phyloP scores from a whole-genome alignment of 139 green algal species.

The Picochlorum sp. region DNA sequence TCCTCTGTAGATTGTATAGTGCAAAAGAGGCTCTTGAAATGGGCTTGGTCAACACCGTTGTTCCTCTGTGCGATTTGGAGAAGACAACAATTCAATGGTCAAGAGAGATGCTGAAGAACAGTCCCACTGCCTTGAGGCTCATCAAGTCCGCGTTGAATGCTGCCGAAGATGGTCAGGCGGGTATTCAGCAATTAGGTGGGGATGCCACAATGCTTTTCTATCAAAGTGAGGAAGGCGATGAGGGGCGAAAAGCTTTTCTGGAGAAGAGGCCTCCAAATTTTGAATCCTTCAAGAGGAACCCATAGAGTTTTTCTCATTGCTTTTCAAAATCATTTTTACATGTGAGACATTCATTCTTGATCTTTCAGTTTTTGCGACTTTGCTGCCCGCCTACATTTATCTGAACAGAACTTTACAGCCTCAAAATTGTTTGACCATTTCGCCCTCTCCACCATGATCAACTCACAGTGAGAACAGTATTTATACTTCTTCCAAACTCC shows the following conservation, averaged over 20 bases:
- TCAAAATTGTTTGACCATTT: conserved; percentile 26
- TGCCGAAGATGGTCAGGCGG: conserved; percentile 89
- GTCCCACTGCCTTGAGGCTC: conserved; percentile 83
- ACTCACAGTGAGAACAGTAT: conserved; percentile 20
- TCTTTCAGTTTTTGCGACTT: background rate
- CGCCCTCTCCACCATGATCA: conserved; percentile 15
- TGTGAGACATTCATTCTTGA: background rate
- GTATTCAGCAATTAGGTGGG: conserved; percentile 87
- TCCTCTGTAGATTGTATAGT: conserved; percentile 84
- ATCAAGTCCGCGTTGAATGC: conserved; percentile 92
- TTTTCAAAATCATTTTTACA: conserved; percentile 28
- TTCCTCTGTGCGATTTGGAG: conserved; percentile 83
- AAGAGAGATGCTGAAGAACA: conserved; percentile 92
- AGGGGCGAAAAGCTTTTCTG: conserved; percentile 80
- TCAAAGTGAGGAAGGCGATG: conserved; percentile 80
- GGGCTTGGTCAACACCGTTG: conserved; percentile 95
- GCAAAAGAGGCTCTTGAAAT: conserved; percentile 82
- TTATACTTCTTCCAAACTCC: conserved; percentile 29
- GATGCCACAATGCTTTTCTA: conserved; percentile 98
- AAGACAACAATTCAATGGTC: conserved; percentile 85
- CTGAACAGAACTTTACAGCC: conserved; percentile 17
- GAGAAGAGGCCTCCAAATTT: conserved; percentile 87
- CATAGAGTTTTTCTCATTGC: conserved; percentile 55
- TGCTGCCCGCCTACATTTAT: conserved; percentile 8
- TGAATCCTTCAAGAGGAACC: conserved; percentile 74